Base-by-base conservation (phyloP, 108 stramenopile species). In the Cyclotella distinguenda region DNA sequence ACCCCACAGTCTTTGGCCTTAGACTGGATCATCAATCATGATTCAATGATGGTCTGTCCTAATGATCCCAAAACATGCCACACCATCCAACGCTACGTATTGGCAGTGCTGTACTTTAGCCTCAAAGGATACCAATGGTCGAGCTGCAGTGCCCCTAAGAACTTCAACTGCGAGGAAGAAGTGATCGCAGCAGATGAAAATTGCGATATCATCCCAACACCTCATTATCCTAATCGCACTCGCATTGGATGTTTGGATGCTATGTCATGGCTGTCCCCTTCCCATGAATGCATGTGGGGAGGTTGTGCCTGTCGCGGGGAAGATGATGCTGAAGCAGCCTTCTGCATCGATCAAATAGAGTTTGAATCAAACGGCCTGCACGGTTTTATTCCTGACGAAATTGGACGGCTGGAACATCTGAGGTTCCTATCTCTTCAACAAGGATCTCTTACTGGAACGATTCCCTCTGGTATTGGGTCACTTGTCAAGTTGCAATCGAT, bases 281-380 rank as follows among this genome's bases (percentile, higher is more conserved):
- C 28, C 10, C 61, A 66, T 26, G 81, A 82, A 54, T 85, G 84
- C 45, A 23, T 35, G 12, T 85, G 84, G 84, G 81, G 58, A 48
- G 84, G 81, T 18, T 31, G 75, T 45, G 50, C 55, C 30, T 85
- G 84, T 44, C 70, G 82, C 34, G 49, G 50, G 18, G 57, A 76
- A 11, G 64, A 52, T 35, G 15, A 44, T 38, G 42, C 60, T 32
- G 57, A 52, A 27, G n/a, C 44, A 15, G 51, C 69, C 1, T 45
- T 33, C 53, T 45, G 42, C 16, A 23, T 70, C 15, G 69, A 70
- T 16, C 69, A 70, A 11, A 61, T 86, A 4, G 58, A 43, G 30
- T 33, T 59, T 26, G 42, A 62, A 28, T 45, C 45, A 34, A 66
- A 66, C 38, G 40, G 40, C 16, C 32, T 56, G 53, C 12, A 21